Base-by-base conservation (phyloP, 2,329 filamentous ascomycete species). In the Verticillium dahliae region DNA sequence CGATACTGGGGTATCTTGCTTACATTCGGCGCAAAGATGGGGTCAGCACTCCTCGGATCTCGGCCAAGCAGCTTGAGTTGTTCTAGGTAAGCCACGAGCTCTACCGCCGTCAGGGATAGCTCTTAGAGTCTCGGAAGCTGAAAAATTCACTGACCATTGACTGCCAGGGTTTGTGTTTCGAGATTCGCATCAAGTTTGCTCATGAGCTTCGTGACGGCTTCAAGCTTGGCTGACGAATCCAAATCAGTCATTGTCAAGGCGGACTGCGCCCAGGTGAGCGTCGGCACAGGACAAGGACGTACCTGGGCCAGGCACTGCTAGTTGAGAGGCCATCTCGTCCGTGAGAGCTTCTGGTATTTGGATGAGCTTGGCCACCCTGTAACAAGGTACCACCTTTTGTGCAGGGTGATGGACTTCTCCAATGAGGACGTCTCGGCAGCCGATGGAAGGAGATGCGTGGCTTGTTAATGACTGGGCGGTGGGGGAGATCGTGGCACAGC, bases 21-120 rank as follows among this genome's bases (percentile, higher is more conserved):
- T 80, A 90, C 92, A 75, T 89, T 80, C 73, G 85, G 83, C n/a
- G 90, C 89, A 75, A 95, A 97, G 62, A 98, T 94, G 1, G 91
- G 89, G 62, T 89, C 89, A 34, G 92, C 87, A 74, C 91, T 81
- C 35, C 78, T 79, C 7, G 88, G 85, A 68, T 89, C 87, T 63
- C 92, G 87, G 6, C 92, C 90, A 69, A 90, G 85, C 37, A 93
- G 79, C 74, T 97, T 97, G 57, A 97, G 80, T 67, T 92, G 78
- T 66, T 89, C 85, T 4, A 90, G 74, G 13, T 80, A 78, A 10
- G 80, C 75, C 67, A 86, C 83, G 64, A 86, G 83, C 70, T 90
- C 90, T 92, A 65, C 15, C 22, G 14, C 60, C 57, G 57, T 71
- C 27, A 69, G 61, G 57, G 35, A 37, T 45, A 13, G n/a, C 10